Percentiles rank a stretch among this genome's conserved stretches.
Evolutionary conservation across 2,329 filamentous ascomycete species (phyloP).

Genomic region (Fusarium sp.): DNA sequence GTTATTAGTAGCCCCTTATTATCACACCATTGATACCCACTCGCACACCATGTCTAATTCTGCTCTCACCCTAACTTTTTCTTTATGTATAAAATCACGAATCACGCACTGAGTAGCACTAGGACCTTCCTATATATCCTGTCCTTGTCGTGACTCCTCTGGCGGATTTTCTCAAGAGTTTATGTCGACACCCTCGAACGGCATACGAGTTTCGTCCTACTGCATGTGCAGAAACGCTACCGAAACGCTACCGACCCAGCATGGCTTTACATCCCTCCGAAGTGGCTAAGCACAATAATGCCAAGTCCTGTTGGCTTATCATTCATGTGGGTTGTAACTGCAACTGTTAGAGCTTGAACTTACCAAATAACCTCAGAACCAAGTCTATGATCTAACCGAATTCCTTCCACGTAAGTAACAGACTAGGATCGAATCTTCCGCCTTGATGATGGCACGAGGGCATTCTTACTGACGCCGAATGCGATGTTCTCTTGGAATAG

Average conservation of each 20-base stretch:
- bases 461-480: background rate
- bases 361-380: background rate
- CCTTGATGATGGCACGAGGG: background rate
- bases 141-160: no score
- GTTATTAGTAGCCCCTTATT: background rate
- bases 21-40: background rate
- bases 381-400: constrained; percentile 26
- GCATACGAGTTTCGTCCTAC: background rate
- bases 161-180: background rate
- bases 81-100: background rate
- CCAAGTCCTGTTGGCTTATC: constrained; percentile 27
- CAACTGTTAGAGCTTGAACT: background rate
- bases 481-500: background rate
- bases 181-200: no score
- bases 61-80: background rate
- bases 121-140: background rate
- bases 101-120: background rate
- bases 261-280: constrained; percentile 16
- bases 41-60: background rate
- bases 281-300: constrained; percentile 18
- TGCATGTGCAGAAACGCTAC: no score
- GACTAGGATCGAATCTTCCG: background rate
- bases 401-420: constrained; percentile 16
- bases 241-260: background rate
- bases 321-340: constrained; percentile 18